Base-by-base conservation (phyloP, 2,329 filamentous ascomycete genomes). In the Cladobotryum mycophilum region DNA sequence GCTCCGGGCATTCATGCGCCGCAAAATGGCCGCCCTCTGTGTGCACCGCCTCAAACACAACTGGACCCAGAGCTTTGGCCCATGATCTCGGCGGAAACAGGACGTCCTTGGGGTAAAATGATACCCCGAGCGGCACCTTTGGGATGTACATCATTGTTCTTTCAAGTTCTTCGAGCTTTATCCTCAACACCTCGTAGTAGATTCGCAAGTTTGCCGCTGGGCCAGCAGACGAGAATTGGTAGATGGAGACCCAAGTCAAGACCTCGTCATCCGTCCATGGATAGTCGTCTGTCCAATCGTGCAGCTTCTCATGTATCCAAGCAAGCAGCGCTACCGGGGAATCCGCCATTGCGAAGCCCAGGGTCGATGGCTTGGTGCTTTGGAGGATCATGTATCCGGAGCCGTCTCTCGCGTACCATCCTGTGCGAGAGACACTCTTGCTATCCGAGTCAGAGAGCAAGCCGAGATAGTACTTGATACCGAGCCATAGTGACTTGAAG, bases 301-400 rank as follows among this genome's bases (percentile, higher is more conserved):
- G 80, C 36, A 92, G 69, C 63, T 92, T 92, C 67, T 92, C 88
- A 57, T 87, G 87, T 34, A 92, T 82, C 88, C 88, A 93, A 0
- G 85, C 80, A 1, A 92, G 71, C 3, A 89, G 69, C 0, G 78
- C 85, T 0, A 88, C 78, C 0, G 88, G 88, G 6, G 78, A 84
- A 62, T 90, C 86, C 0, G 79, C 74, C 3, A 91, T 72, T 0
- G 74, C 81, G 60, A 88, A 88, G 0, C 83, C 84, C 0, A 91
- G 62, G 0, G 88, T 92, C 47, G 88, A 81, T 0, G 88, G 88
- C 51, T 85, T 84, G 0, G 86, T 89, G 3, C 78, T 81, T 38
- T 68, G 64, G 40, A 60, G 25, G 1, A 60, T 3, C 33, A 60
- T 52, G 38, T 68, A 68, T 1, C 63, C 64, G 8, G 62, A 65